phyloP scores from a whole-genome alignment of 345 rosid genomes.

The Fremontodendron californicum region DNA sequence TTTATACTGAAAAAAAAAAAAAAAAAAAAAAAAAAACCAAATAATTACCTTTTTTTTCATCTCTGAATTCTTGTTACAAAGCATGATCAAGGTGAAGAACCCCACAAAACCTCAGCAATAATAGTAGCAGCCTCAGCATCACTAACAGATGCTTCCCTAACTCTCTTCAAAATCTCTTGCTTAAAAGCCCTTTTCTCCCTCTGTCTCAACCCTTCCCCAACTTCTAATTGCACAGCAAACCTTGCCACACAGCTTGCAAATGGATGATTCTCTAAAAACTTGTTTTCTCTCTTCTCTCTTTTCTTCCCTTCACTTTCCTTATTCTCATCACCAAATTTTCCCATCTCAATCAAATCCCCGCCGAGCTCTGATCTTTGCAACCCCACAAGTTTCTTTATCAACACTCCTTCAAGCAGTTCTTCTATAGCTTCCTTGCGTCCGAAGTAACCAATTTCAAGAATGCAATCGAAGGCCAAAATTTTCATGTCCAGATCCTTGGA shows the following conservation, averaged over 20 bases:
- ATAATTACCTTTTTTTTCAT: background rate
- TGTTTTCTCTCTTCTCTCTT: conserved; percentile 19
- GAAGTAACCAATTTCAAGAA: conserved; percentile 60
- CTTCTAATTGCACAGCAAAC: conserved; percentile 69
- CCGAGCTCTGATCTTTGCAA: conserved; percentile 54
- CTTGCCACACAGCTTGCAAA: conserved; percentile 69
- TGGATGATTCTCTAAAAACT: conserved; percentile 45
- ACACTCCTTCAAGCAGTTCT: conserved; percentile 41
- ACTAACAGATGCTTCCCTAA: conserved; percentile 40
- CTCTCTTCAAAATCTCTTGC: conserved; percentile 42
- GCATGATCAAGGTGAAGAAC: conserved; percentile 51
- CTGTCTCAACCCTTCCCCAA: conserved; percentile 68
- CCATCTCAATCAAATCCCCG: conserved; percentile 53
- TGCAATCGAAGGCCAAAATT: conserved; percentile 43
- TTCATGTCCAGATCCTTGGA: conserved; percentile 38
- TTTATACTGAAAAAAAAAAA: background rate
- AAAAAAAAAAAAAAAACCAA: background rate
- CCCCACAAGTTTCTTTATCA: conserved; percentile 44
- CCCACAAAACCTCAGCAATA: conserved; percentile 74
- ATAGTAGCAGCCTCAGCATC: conserved; percentile 68
- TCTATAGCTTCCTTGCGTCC: conserved; percentile 66
- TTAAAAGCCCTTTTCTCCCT: conserved; percentile 66
- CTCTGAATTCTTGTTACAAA: background rate
- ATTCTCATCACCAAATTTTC: conserved; percentile 19
- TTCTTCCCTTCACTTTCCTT: conserved; percentile 11